phyloP scores from a whole-genome alignment of 2,329 filamentous ascomycete genomes.

The Scedosporium aurantiacum region DNA sequence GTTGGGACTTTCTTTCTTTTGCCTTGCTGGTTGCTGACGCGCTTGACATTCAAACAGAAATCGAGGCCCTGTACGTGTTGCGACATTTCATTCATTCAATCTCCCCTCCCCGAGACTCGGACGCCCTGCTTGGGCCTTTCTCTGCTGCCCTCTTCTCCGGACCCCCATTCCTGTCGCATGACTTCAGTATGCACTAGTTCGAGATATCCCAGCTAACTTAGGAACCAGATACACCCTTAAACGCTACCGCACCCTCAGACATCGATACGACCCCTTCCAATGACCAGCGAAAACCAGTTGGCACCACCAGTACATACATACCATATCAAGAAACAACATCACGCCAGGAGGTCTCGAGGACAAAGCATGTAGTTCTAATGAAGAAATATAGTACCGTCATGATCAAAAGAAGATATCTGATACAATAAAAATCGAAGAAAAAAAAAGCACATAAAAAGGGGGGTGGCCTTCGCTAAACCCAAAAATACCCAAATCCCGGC shows the following conservation, averaged over 20 bases:
- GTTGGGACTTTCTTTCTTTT: too few species aligned
- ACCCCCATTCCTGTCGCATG: too few species aligned
- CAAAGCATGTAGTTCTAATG: not conserved
- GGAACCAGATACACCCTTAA: not conserved
- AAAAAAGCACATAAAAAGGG: not conserved
- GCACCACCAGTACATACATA: too few species aligned
- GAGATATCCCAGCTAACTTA: too few species aligned
- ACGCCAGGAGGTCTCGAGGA: not conserved
- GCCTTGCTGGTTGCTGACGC: not conserved
- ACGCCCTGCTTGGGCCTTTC: too few species aligned
- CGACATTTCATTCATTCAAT: not conserved
- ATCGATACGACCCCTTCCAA: not conserved
- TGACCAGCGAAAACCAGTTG: not conserved
- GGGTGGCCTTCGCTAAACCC: not conserved
- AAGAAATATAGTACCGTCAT: not conserved
- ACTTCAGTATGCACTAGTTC: too few species aligned
- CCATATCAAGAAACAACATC: too few species aligned
- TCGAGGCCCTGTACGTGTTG: slow-evolving; percentile 72
- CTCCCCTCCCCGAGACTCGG: too few species aligned
- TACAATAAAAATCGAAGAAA: not conserved
- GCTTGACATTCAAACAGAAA: slow-evolving; percentile 43
- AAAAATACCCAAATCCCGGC: not conserved
- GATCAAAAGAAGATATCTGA: not conserved
- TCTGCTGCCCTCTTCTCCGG: too few species aligned
- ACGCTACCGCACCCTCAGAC: not conserved